Evolutionary conservation across 371 early-diverging fungal species (phyloP).

Genomic region (Polyrhizophydium stewartii): DNA sequence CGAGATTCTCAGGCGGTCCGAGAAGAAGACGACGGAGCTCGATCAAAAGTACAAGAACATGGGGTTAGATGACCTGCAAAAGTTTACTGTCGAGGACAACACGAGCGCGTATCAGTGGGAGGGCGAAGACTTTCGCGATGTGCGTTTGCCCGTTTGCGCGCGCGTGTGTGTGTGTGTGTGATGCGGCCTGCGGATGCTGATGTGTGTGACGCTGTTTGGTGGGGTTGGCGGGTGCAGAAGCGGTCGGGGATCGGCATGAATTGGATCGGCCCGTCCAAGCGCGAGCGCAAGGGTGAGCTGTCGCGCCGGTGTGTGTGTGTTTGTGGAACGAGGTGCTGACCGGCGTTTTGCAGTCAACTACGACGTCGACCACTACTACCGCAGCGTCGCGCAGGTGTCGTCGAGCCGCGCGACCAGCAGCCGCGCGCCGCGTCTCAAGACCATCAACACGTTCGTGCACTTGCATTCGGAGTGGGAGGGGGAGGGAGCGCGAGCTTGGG

Average conservation of each 20-base stretch:
- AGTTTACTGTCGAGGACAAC: conserved; percentile 63
- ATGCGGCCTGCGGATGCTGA: neutral
- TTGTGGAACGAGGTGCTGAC: conserved; percentile 38
- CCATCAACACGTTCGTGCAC: conserved; percentile 36
- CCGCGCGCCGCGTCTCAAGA: conserved; percentile 44
- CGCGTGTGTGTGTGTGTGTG: neutral
- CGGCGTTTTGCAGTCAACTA: conserved; percentile 63
- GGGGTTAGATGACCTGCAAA: conserved; percentile 86
- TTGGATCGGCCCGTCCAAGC: conserved; percentile 88
- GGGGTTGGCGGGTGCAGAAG: conserved; percentile 10
- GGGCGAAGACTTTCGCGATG: conserved; percentile 84
- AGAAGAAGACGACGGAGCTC: conserved; percentile 88
- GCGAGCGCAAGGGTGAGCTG: conserved; percentile 22
- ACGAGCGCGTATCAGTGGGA: conserved; percentile 89
- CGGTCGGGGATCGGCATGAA: conserved; percentile 39
- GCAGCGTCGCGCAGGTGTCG: conserved; percentile 66
- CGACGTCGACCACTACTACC: conserved; percentile 84
- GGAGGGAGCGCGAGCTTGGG: no score
- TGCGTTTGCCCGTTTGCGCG: no score
- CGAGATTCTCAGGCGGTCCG: conserved; percentile 77
- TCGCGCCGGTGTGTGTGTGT: no score
- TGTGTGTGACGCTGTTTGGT: neutral
- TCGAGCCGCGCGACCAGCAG: conserved; percentile 10
- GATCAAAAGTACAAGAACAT: conserved; percentile 82
- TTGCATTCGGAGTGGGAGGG: conserved; percentile 12